Conservation (phyloP, 352 stramenopile species). For the Aphanomyces invadans region DNA sequence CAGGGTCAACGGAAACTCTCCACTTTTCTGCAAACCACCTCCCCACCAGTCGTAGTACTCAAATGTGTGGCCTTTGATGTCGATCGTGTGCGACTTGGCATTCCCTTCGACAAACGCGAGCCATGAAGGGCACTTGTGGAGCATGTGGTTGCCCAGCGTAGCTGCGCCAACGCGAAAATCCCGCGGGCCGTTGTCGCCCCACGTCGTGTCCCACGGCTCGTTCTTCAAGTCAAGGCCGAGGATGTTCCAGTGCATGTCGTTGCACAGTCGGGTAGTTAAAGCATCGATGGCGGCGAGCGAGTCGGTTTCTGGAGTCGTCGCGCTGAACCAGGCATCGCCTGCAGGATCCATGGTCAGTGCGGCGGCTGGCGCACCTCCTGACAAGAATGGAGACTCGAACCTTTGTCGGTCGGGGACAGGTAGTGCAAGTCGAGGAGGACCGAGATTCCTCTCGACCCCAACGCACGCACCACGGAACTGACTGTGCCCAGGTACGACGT, state of each 20-base stretch:
- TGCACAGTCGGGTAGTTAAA: constrained; percentile 45
- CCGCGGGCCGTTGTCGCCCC: constrained; percentile 31
- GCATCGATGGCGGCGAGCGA: constrained; percentile 45
- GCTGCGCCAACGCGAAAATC: constrained; percentile 51
- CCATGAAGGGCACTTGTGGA: constrained; percentile 51
- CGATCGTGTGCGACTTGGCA: constrained; percentile 38
- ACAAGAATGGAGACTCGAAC: constrained; percentile 7
- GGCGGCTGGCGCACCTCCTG: too few species aligned
- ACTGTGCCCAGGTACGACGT: constrained; percentile 51
- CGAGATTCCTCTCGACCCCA: constrained; percentile 47
- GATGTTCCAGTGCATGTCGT: constrained; percentile 54
- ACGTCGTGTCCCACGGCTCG: constrained; percentile 51
- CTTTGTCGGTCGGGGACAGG: constrained; percentile 34
- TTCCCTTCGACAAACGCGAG: constrained; percentile 64
- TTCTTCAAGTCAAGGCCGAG: constrained; percentile 65
- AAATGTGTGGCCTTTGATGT: constrained; percentile 29
- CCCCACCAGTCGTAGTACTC: constrained; percentile 69
- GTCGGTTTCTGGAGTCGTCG: constrained; percentile 34
- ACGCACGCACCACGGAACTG: constrained; percentile 41
- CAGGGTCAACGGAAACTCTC: constrained; percentile 35
- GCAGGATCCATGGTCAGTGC: too few species aligned
- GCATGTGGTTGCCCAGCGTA: constrained; percentile 57
- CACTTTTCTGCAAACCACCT: constrained; percentile 38
- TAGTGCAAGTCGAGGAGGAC: constrained; percentile 67
- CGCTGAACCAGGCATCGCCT: constrained; percentile 50